These are phyloP conservation scores for Starmerella ratchasimensis DNA, from an alignment of 805 yeast genomes.

Conservation along the genomic window DNA sequence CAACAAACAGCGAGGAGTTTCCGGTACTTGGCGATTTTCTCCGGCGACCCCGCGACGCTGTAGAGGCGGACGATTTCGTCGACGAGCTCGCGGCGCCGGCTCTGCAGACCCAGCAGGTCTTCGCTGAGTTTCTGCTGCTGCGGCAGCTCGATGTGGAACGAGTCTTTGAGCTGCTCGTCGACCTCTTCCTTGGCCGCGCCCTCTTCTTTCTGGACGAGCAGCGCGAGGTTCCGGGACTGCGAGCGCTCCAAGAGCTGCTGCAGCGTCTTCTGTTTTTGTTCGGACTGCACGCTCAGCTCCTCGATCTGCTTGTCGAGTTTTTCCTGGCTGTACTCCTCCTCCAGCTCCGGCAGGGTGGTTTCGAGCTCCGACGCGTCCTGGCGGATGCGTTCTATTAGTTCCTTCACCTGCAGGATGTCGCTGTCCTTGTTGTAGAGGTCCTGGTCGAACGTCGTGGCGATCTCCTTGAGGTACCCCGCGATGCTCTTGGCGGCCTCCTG, in stretches of 20 bases:
- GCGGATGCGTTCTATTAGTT: constrained; percentile 31
- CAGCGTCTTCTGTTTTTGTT: constrained; percentile 25
- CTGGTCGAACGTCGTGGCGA: constrained; percentile 38
- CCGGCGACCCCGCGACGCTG: constrained; percentile 34
- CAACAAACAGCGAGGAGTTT: constrained; percentile 63
- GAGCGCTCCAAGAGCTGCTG: constrained; percentile 43
- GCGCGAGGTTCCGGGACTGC: constrained; percentile 49
- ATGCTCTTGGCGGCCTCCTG: constrained; percentile 4
- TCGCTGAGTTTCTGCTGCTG: constrained; percentile 25
- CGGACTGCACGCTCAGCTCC: constrained; percentile 22
- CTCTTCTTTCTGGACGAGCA: constrained; percentile 45
- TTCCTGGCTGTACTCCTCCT: neutral
- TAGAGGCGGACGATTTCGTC: constrained; percentile 38
- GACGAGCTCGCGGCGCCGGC: constrained; percentile 30
- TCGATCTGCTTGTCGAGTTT: constrained; percentile 16
- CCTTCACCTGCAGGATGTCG: constrained; percentile 37
- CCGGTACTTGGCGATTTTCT: constrained; percentile 65
- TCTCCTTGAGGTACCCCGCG: constrained; percentile 22
- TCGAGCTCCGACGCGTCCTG: constrained; percentile 30
- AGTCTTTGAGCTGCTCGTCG: constrained; percentile 15
- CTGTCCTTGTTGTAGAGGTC: constrained; percentile 43
- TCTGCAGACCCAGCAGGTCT: constrained; percentile 31
- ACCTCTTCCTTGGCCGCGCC: constrained; percentile 22
- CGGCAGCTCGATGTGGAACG: constrained; percentile 10
- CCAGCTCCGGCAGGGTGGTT: constrained; percentile 22